A percentile compares a stretch with the other conserved stretches of the same genome.
Evolutionary conservation across 192 early-diverging fungal species (phyloP).

Genomic region (Backusella sp.): DNA sequence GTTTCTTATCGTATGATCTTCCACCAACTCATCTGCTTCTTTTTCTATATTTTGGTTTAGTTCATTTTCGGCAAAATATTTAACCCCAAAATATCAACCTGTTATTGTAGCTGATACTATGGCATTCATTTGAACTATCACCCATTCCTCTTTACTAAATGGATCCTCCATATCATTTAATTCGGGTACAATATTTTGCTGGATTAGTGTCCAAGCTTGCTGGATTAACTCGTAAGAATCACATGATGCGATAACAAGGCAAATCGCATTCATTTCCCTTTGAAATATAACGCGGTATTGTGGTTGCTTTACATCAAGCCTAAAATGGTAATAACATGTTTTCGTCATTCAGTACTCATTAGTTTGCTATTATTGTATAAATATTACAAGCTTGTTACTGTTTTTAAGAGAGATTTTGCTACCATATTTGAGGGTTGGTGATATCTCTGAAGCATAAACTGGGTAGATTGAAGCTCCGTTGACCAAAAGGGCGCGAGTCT

Average conservation of each 20-base stretch:
- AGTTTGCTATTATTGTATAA: neutral
- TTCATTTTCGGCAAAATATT: neutral
- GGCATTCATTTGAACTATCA: slow-evolving; percentile 82
- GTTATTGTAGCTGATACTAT: slow-evolving; percentile 54
- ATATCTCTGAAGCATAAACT: slow-evolving; percentile 70
- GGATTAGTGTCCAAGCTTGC: slow-evolving; percentile 87
- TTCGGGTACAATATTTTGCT: slow-evolving; percentile 49
- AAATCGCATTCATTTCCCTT: slow-evolving; percentile 46
- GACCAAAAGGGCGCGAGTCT: slow-evolving; percentile 65
- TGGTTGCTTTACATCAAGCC: slow-evolving; percentile 88
- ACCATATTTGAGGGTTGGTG: slow-evolving; percentile 50
- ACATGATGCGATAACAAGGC: slow-evolving; percentile 75
- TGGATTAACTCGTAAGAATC: slow-evolving; percentile 78
- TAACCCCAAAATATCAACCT: neutral
- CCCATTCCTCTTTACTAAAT: slow-evolving; percentile 79
- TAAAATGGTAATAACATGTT: slow-evolving; percentile 22
- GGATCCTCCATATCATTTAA: slow-evolving; percentile 70
- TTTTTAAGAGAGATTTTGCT: slow-evolving; percentile 70
- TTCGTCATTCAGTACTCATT: neutral
- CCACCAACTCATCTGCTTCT: slow-evolving; percentile 77
- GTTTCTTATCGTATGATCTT: slow-evolving; percentile 85
- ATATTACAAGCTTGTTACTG: slow-evolving; percentile 84
- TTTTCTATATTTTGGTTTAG: slow-evolving; percentile 50
- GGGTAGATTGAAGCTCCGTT: slow-evolving; percentile 51
- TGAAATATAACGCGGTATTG: slow-evolving; percentile 83